These are phyloP conservation scores for Corymbia maculata DNA, from an alignment of 345 rosid genomes.

Conservation along the genomic window DNA sequence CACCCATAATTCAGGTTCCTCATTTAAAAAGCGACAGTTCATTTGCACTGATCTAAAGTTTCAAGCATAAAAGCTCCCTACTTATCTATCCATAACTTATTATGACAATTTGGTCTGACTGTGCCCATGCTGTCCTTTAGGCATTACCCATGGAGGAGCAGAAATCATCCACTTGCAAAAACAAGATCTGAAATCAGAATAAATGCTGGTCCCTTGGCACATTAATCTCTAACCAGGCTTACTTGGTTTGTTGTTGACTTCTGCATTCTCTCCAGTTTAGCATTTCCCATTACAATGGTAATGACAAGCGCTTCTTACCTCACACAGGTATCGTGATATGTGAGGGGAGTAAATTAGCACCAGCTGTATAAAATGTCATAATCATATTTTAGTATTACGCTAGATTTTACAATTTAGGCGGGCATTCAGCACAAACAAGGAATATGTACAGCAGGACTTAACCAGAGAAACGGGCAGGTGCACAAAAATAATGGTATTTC, in stretches of 20 bases:
- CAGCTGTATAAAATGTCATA: background rate
- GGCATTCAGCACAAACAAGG: background rate
- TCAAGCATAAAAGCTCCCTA: background rate
- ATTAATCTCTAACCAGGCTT: background rate
- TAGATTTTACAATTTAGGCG: background rate
- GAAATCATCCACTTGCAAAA: background rate
- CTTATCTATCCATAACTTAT: background rate
- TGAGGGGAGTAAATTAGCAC: background rate
- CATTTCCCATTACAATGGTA: background rate
- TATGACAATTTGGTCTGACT: background rate
- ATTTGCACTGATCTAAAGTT: background rate
- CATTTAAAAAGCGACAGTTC: background rate
- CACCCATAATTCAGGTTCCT: background rate
- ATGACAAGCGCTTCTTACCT: background rate
- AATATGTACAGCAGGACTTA: conserved; percentile 18
- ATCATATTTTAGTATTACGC: background rate
- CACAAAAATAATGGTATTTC: conserved; percentile 12
- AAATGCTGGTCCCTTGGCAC: background rate
- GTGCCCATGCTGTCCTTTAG: background rate
- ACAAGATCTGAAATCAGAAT: background rate
- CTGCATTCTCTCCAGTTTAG: background rate
- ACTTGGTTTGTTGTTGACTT: background rate
- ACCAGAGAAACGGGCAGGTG: background rate
- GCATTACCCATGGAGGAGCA: background rate
- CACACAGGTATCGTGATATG: background rate